Evolutionary conservation across 1,139 yeast species (phyloP).

Genomic region (Lodderomyces theae): DNA sequence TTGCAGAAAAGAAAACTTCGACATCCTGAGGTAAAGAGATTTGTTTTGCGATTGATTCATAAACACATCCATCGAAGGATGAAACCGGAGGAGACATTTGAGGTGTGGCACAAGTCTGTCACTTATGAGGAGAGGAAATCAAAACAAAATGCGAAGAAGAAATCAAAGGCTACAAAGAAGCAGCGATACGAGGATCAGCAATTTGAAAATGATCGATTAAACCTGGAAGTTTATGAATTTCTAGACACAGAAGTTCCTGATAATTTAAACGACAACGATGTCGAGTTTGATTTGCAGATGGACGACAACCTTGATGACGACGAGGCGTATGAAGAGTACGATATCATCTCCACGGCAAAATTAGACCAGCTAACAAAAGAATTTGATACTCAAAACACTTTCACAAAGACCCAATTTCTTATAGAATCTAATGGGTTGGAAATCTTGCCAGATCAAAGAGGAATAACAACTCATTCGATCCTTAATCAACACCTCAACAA

Average conservation of each 20-base stretch:
- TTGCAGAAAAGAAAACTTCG: constrained; percentile 11
- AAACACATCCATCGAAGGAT: constrained; percentile 14
- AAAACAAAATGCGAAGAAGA: not conserved
- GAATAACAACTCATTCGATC: constrained; percentile 9
- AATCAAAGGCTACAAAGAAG: constrained; percentile 4
- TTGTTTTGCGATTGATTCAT: constrained; percentile 16
- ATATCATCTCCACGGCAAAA: constrained; percentile 12
- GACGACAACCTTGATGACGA: constrained; percentile 13
- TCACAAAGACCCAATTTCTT: constrained; percentile 24
- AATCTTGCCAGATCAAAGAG: constrained; percentile 21
- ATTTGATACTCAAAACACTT: constrained; percentile 22
- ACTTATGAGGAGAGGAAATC: not conserved
- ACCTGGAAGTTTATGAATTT: constrained; percentile 9
- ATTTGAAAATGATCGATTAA: constrained; percentile 2
- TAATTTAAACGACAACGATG: constrained; percentile 4
- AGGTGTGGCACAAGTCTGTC: constrained; percentile 31
- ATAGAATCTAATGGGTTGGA: constrained; percentile 32
- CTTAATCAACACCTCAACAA: constrained; percentile 30
- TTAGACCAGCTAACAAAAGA: constrained; percentile 17
- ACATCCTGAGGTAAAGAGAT: constrained; percentile 16
- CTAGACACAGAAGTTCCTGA: constrained; percentile 12
- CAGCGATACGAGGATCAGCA: not conserved
- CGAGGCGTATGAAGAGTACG: constrained; percentile 12
- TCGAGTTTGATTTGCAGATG: not conserved
- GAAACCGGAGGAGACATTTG: constrained; percentile 38